Evolutionary conservation across 2,329 filamentous ascomycete genomes (phyloP), one percentile per base, ranked within the genome.

Genomic region (Periconia sp.): DNA sequence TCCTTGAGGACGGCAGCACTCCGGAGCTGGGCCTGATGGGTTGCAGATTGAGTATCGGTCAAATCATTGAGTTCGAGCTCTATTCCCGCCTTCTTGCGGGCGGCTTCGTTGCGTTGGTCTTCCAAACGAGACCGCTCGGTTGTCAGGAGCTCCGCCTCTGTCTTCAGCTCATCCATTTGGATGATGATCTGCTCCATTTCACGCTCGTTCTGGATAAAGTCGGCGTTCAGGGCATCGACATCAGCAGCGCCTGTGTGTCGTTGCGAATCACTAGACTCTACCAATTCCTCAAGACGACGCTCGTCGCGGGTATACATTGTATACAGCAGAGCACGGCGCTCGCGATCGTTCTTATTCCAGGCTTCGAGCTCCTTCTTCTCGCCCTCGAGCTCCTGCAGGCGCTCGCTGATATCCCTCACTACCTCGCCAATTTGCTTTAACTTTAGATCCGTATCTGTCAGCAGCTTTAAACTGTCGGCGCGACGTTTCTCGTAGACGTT

Each of bases 401-500:
- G 85, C 61, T 95, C 89, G 61, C 94, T 91, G 71, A 99, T 96
- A 63, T 94, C 95, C 39, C 87, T 85, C 10, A 99, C 81, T 10
- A 95, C 78, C 64, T 95, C 91, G 65, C 99, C 94, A 48, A 97
- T 97, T 73, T 96, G 96, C 32, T 86, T 80, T 50, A 91, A 85
- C 76, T 96, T 97, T 73, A 91, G 95, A 70, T 92, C 91, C 12
- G 94, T 97, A 56, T 99, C 94, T 50, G 85, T 84, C 89, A 99
- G 96, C 60, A 99, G 96, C 74, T 96, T 96, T 56, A 95, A 76
- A 32, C 90, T 96, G 70, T 99, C 92, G 19, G 89, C 82, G 49
- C 95, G 85, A 43, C 92, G 87, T 39, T 89, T 87, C 72, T 99
- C 94, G 72, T 99, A 99, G 31, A 96, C 91, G 62, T 96, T 91